A percentile compares a stretch with the other conserved stretches of the same genome.
Conservation (phyloP, 345 rosid species). For the Linum tenue region DNA sequence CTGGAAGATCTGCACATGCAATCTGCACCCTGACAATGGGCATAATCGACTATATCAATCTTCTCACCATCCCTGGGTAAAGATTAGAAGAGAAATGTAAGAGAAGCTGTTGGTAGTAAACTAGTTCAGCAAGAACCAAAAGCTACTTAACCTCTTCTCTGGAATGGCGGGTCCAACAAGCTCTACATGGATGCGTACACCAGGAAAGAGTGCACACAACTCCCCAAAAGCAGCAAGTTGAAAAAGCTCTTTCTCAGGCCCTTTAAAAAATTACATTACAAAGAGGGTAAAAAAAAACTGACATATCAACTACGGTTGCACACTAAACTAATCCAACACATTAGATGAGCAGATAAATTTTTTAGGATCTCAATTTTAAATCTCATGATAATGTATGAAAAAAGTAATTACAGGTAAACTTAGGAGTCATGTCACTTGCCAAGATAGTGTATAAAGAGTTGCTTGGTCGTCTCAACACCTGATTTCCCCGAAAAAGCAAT, state of each 20-base stretch:
- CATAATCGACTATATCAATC: conserved; percentile 33
- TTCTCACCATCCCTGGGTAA: conserved; percentile 57
- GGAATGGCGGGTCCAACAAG: conserved; percentile 87
- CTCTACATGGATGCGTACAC: conserved; percentile 42
- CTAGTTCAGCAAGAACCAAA: conserved; percentile 1
- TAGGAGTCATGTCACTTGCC: conserved; percentile 28
- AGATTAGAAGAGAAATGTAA: neutral
- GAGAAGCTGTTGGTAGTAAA: neutral
- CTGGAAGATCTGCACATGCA: conserved; percentile 51
- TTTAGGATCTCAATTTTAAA: no score
- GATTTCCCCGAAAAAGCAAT: conserved; percentile 34
- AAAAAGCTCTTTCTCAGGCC: conserved; percentile 88
- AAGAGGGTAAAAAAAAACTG: neutral
- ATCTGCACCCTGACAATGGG: conserved; percentile 43
- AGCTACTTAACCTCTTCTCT: conserved; percentile 34
- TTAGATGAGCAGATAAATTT: neutral
- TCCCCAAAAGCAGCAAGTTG: conserved; percentile 79
- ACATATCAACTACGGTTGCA: neutral
- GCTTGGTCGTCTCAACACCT: conserved; percentile 21
- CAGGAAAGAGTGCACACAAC: conserved; percentile 70
- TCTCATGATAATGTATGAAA: no score
- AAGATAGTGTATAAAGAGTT: conserved; percentile 76
- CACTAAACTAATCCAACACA: neutral
- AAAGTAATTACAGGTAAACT: neutral
- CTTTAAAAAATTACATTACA: conserved; percentile 33